Percentiles rank a stretch among this genome's conserved stretches.
phyloP scores from a whole-genome alignment of 140 eudicot species.

The Anethum foeniculum region DNA sequence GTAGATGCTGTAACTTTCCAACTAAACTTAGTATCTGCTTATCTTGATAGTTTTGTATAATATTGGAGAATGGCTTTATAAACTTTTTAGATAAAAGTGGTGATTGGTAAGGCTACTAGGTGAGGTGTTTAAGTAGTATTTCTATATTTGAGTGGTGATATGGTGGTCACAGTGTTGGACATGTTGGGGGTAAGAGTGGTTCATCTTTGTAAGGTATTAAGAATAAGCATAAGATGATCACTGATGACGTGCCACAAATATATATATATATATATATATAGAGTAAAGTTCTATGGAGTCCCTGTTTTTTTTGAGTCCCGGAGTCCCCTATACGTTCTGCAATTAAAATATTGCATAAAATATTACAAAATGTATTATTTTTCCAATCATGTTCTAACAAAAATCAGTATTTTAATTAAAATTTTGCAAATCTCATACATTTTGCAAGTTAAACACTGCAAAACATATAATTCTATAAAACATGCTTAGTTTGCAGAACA shows the following conservation, averaged over 20 bases:
- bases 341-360: too few relatives aligned
- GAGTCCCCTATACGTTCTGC: too few relatives aligned
- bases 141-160: not conserved
- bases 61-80: not conserved
- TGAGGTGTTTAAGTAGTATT: not conserved
- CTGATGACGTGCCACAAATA: not conserved
- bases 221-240: not conserved
- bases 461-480: too few relatives aligned
- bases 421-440: too few relatives aligned
- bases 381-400: too few relatives aligned
- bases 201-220: not conserved
- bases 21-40: not conserved
- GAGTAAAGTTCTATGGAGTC: too few relatives aligned
- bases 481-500: too few relatives aligned
- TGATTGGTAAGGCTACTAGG: not conserved
- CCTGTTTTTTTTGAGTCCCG: too few relatives aligned
- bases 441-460: too few relatives aligned
- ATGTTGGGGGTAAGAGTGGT: not conserved
- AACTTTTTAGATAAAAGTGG: not conserved
- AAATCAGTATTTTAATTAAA: too few relatives aligned
- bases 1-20: not conserved
- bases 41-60: not conserved
- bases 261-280: not conserved
- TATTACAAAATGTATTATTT: too few relatives aligned
- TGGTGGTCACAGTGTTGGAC: not conserved